These are phyloP conservation scores for Bromus sterilis DNA, from an alignment of 176 grass and related monocot species.

Conservation along the genomic window DNA sequence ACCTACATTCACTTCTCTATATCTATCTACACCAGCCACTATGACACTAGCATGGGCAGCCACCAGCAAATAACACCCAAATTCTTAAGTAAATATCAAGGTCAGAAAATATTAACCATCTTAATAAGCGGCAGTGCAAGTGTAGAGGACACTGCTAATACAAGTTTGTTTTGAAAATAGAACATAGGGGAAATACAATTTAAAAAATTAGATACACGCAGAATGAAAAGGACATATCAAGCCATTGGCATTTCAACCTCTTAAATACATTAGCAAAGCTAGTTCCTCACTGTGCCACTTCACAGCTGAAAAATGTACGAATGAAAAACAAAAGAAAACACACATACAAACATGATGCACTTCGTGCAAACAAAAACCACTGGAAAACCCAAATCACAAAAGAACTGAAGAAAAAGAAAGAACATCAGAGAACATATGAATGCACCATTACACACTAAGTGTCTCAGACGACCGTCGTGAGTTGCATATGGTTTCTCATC, in stretches of 20 bases:
- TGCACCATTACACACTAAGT: slow-evolving; percentile 64
- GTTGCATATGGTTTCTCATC: slow-evolving; percentile 32
- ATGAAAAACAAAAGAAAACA: background rate
- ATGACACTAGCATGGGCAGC: background rate
- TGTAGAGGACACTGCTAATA: background rate
- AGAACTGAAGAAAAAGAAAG: background rate
- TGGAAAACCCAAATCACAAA: background rate
- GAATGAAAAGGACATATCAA: background rate
- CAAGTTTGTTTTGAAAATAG: background rate
- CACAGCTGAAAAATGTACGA: background rate
- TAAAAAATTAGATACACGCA: background rate
- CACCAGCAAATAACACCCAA: background rate
- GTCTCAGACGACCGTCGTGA: slow-evolving; percentile 66
- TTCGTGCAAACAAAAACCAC: background rate
- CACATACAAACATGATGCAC: background rate
- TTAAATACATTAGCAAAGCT: background rate
- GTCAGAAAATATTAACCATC: background rate
- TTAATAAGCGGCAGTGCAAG: background rate
- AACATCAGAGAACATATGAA: slow-evolving; percentile 62
- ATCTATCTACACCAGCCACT: background rate
- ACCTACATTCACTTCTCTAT: background rate
- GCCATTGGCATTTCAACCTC: background rate
- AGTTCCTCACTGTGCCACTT: background rate
- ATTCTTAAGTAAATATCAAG: background rate
- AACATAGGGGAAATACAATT: background rate